A percentile compares a stretch with the other conserved stretches of the same genome.
Conservation (phyloP, 2,329 filamentous ascomycete genomes). For the Paraphaeosphaeria minitans region DNA sequence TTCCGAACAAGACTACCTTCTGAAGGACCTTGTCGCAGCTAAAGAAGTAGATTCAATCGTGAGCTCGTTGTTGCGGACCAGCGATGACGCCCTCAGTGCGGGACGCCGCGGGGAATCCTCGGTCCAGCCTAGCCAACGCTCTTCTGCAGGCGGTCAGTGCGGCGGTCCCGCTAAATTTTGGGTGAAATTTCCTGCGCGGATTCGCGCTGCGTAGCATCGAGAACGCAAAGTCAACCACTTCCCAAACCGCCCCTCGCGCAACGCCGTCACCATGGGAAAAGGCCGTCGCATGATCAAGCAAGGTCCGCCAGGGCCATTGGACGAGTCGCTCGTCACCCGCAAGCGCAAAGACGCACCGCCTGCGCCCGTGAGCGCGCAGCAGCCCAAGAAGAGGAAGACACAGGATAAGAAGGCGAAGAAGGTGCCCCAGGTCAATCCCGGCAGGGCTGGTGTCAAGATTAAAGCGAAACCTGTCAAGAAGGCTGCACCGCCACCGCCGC, state of each 20-base stretch:
- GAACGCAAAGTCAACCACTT: slow-evolving; percentile 1
- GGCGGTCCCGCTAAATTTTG: slow-evolving; percentile 8
- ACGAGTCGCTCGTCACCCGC: slow-evolving; percentile 74
- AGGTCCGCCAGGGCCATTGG: slow-evolving; percentile 80
- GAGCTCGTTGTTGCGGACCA: background rate
- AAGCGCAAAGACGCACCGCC: slow-evolving; percentile 82
- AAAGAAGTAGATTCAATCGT: background rate
- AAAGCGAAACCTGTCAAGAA: slow-evolving; percentile 44
- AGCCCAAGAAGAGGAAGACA: slow-evolving; percentile 65
- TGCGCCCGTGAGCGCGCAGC: slow-evolving; percentile 47
- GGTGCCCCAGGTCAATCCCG: slow-evolving; percentile 47
- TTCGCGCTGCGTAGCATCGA: slow-evolving; percentile 1
- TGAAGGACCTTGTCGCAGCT: background rate
- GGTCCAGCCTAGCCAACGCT: background rate
- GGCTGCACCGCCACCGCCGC: slow-evolving; percentile 31
- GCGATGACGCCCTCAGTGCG: slow-evolving; percentile 3
- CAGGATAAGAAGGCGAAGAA: slow-evolving; percentile 44
- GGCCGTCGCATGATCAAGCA: slow-evolving; percentile 96
- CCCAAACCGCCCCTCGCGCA: background rate
- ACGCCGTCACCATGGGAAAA: slow-evolving; percentile 70
- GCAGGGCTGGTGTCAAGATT: slow-evolving; percentile 29
- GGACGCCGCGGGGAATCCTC: slow-evolving; percentile 3
- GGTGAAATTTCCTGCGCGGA: slow-evolving; percentile 7
- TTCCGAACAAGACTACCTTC: background rate
- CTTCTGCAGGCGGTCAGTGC: background rate